These are phyloP conservation scores for Fusarium sp. DNA, from an alignment of 2,329 filamentous ascomycete species.

Conservation along the genomic window DNA sequence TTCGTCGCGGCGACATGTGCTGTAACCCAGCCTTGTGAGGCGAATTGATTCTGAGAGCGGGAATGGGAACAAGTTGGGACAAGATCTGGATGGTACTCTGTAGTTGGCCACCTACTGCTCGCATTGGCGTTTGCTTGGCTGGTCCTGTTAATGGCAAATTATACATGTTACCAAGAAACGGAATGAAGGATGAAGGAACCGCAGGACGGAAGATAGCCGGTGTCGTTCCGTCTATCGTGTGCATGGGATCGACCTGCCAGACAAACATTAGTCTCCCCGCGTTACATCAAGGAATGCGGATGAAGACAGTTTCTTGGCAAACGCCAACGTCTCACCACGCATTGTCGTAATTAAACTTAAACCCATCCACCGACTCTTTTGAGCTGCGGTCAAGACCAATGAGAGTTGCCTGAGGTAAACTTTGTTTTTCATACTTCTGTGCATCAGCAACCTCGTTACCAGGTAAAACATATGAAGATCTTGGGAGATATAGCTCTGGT, in stretches of 20 bases:
- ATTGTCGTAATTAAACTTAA: neutral
- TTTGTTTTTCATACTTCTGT: neutral
- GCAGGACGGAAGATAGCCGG: neutral
- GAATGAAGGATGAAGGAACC: neutral
- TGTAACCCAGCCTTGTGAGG: slow-evolving; percentile 25
- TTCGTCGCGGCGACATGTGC: neutral
- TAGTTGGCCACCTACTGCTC: neutral
- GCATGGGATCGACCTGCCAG: neutral
- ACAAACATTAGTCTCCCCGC: slow-evolving; percentile 1
- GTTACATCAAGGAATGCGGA: neutral
- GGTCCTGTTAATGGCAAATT: neutral
- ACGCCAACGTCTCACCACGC: neutral
- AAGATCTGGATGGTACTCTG: neutral
- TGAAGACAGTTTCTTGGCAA: neutral
- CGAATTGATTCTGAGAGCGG: slow-evolving; percentile 4
- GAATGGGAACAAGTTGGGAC: neutral
- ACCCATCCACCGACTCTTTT: neutral
- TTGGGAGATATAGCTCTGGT: neutral
- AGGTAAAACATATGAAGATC: neutral
- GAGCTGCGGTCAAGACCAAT: neutral
- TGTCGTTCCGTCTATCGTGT: neutral
- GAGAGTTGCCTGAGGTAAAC: neutral
- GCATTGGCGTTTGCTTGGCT: neutral
- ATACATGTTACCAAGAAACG: neutral
- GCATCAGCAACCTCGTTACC: neutral